A percentile compares a stretch with the other conserved stretches of the same genome.
These are phyloP conservation scores for Colletotrichum theobromicola DNA, from an alignment of 2,329 filamentous ascomycete species.

Conservation along the genomic window DNA sequence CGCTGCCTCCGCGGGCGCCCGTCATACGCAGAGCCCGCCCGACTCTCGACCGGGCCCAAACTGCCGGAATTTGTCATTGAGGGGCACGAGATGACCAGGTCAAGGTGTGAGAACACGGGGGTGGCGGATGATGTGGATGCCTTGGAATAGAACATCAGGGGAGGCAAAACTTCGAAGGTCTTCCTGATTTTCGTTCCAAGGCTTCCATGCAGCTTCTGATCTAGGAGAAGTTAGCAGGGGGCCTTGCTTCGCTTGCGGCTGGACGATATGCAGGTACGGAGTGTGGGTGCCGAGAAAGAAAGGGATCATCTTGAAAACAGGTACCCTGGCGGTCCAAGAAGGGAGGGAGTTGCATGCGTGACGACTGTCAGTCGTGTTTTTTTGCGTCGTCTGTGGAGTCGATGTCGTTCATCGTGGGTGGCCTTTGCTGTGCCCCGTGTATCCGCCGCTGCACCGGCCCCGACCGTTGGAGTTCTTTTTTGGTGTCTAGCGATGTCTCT, in stretches of 20 bases:
- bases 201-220: slow-evolving; percentile 15
- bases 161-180: neutral
- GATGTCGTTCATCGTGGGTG: slow-evolving; percentile 1
- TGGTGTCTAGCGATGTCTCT: neutral
- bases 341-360: neutral
- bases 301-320: neutral
- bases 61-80: slow-evolving; percentile 6
- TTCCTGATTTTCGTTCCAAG: neutral
- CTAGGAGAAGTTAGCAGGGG: neutral
- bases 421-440: neutral
- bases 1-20: neutral
- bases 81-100: neutral
- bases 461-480: neutral
- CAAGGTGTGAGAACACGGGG: neutral
- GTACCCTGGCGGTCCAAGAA: neutral
- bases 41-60: neutral
- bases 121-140: neutral
- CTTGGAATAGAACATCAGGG: neutral
- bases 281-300: neutral
- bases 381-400: neutral
- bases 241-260: neutral
- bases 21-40: neutral
- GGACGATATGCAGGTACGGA: slow-evolving; percentile 7
- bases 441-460: neutral
- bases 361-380: neutral